Conservation (phyloP, 495 filamentous ascomycete species). For the Tetracladium setigerum region DNA sequence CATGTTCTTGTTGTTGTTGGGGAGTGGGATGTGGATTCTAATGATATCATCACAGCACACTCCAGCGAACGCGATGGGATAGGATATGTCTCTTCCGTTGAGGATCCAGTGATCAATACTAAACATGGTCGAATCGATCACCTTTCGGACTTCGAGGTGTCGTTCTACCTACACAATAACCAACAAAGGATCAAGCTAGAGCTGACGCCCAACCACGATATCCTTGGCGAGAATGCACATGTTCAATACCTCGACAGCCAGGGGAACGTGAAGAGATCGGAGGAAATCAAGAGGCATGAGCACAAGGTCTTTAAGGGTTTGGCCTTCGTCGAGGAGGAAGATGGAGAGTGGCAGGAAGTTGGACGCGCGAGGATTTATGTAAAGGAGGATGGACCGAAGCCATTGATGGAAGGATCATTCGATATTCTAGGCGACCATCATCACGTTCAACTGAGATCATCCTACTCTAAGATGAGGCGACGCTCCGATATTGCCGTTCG, state of each 20-base stretch:
- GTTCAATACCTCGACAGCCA: constrained; percentile 64
- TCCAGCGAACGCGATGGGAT: constrained; percentile 73
- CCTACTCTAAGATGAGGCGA: constrained; percentile 68
- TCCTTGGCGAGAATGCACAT: constrained; percentile 67
- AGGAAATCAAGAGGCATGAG: constrained; percentile 59
- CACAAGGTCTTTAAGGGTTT: constrained; percentile 82
- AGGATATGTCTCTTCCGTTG: constrained; percentile 61
- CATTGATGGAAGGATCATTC: constrained; percentile 90
- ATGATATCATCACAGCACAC: constrained; percentile 39
- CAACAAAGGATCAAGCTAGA: constrained; percentile 66
- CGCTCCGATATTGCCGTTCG: constrained; percentile 64
- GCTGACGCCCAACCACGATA: constrained; percentile 88
- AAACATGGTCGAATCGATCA: constrained; percentile 72
- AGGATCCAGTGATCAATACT: constrained; percentile 70
- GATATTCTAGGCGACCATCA: constrained; percentile 73
- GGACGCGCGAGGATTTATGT: constrained; percentile 84
- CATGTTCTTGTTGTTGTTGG: too few relatives aligned
- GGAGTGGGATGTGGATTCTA: background rate
- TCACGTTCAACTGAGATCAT: constrained; percentile 72
- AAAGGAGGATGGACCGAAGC: constrained; percentile 63
- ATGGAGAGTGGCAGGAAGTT: constrained; percentile 65
- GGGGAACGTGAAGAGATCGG: constrained; percentile 52
- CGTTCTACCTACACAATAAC: constrained; percentile 63
- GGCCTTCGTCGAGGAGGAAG: constrained; percentile 56
- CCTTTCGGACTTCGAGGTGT: constrained; percentile 72